Base-by-base conservation (phyloP, 2,329 filamentous ascomycete species). In the Coniella lustricola region DNA sequence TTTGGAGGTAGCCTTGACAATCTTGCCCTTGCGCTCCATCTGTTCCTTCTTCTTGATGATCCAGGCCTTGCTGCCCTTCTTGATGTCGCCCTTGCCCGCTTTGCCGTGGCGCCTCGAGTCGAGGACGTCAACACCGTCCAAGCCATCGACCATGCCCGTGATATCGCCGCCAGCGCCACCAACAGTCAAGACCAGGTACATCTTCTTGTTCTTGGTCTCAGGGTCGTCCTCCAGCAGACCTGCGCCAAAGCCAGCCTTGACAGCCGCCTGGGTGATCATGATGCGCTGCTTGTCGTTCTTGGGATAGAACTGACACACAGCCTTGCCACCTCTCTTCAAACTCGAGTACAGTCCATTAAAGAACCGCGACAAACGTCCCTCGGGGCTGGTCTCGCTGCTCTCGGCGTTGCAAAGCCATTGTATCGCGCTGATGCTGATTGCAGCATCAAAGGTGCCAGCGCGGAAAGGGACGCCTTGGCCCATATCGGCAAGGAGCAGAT, bases 381-480 rank as follows among this genome's bases (percentile, higher is more conserved):
- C 79, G 1, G 90, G 86, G 1, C 79, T 87, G 0, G 93, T 90
- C 43, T 94, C 89, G 62, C 81, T 87, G 51, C 79, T 87, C 66
- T 97, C 93, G 35, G 91, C 93, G 66, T 95, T 97, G 67, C 93
- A 98, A 25, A 98, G 75, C 93, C 93, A 98, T 67, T 98, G 93
- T n/a, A 98, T 86, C 1, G 93, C 93, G 57, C 82, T 89, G 63
- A 98, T 97, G 61, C 84, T 90, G 59, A 98, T 90, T 18, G 93
- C 93, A 0, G 91, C 93, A 64, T 98, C 93, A 62, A 98, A 98
- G 0, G 84, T 81, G 29, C 93, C 93, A 0, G 93, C 81, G 14
- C 93, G 83, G 65, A 98, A 98, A 0, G 93, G 93, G 0, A 98
- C 81, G 1, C 93, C 93, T 62, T 98, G 93, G 0, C 93, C 93